These are phyloP conservation scores for Diplodia corticola DNA, from an alignment of 2,329 filamentous ascomycete species.

Conservation along the genomic window DNA sequence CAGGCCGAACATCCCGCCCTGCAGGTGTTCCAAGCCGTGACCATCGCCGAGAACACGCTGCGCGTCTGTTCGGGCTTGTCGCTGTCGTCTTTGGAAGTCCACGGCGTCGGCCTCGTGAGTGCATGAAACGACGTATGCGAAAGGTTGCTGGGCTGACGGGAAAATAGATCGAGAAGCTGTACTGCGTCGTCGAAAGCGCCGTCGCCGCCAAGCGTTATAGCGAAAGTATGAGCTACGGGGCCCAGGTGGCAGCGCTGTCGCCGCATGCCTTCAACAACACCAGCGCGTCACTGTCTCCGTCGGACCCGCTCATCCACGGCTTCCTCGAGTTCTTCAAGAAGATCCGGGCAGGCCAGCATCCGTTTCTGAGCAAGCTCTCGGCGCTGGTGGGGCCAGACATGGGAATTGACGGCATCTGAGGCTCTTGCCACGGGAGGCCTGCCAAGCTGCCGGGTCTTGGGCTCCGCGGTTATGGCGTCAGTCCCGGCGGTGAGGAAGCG, in stretches of 20 bases:
- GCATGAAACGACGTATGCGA: constrained; percentile 41
- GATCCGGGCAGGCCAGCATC: constrained; percentile 17
- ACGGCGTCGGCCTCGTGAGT: constrained; percentile 44
- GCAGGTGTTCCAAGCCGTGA: constrained; percentile 39
- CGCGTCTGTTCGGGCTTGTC: constrained; percentile 37
- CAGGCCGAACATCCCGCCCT: constrained; percentile 40
- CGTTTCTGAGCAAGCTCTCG: constrained; percentile 11
- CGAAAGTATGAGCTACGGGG: constrained; percentile 11
- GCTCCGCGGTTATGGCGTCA: neutral
- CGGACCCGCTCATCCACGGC: constrained; percentile 10
- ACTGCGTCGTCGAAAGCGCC: constrained; percentile 26
- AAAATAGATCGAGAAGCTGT: constrained; percentile 18
- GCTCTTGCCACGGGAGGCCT: neutral
- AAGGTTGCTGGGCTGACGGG: neutral
- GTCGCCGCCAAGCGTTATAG: constrained; percentile 7
- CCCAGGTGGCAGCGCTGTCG: constrained; percentile 1
- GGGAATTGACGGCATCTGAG: constrained; percentile 9
- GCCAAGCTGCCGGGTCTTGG: too few relatives aligned
- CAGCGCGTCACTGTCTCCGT: neutral
- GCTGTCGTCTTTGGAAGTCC: constrained; percentile 43
- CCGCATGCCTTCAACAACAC: constrained; percentile 9
- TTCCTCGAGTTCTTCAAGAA: constrained; percentile 19
- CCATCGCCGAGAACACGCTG: constrained; percentile 39
- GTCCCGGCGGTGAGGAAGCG: neutral
- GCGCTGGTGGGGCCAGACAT: constrained; percentile 11